Percentiles rank a stretch among this genome's conserved stretches.
Evolutionary conservation across 305 asterid genomes (phyloP).

Genomic region (Solanum aculeatissimum): DNA sequence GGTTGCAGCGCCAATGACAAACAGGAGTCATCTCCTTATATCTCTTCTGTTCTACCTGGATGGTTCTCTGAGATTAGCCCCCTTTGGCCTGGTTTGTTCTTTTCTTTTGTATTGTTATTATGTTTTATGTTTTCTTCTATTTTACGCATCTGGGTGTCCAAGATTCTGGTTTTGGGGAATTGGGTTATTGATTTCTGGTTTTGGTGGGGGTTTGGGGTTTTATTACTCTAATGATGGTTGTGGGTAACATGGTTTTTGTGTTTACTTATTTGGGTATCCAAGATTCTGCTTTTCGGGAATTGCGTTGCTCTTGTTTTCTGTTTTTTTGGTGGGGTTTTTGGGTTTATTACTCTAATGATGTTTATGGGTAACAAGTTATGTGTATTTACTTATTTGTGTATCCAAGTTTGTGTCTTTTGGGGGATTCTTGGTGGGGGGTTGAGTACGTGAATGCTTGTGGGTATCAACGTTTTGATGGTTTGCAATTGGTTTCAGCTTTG

Average conservation of each 20-base stretch:
- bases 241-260: too few relatives aligned
- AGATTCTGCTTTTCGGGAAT: neutral
- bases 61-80: slow-evolving; percentile 95
- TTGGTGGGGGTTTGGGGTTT: neutral
- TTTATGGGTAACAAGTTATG: neutral
- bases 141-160: neutral
- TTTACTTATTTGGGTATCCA: neutral
- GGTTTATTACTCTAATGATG: neutral
- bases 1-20: slow-evolving; percentile 9
- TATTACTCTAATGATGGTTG: too few relatives aligned
- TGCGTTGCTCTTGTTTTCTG: neutral
- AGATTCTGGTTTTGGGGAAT: neutral
- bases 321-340: neutral
- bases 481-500: neutral
- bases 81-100: slow-evolving; percentile 81
- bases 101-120: neutral
- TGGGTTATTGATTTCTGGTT: neutral
- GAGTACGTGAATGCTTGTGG: neutral
- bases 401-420: neutral
- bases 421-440: neutral
- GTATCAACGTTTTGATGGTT: neutral
- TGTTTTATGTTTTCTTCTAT: neutral
- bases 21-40: slow-evolving; percentile 18
- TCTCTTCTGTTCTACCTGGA: slow-evolving; percentile 76
- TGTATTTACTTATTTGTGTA: neutral